Evolutionary conservation across 2,329 filamentous ascomycete species (phyloP).

Genomic region (Venturia nashicola): DNA sequence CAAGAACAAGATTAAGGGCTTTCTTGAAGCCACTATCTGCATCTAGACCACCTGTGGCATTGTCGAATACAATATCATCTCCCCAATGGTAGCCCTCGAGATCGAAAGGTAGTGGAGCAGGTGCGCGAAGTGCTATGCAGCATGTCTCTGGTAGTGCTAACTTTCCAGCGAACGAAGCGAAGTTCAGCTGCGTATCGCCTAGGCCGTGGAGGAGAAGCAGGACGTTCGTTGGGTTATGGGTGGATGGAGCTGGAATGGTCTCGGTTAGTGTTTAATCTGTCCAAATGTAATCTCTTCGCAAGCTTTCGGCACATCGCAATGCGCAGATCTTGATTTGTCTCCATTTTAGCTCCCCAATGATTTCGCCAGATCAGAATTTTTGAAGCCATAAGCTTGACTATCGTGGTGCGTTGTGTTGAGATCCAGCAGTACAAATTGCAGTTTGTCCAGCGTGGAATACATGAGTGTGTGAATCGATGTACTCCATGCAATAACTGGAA

Average conservation of each 20-base stretch:
- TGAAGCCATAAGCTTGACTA: neutral
- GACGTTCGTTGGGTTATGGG: constrained; percentile 56
- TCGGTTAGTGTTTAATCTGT: neutral
- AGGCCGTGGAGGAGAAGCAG: constrained; percentile 76
- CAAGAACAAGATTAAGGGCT: constrained; percentile 28
- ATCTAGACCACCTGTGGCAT: constrained; percentile 38
- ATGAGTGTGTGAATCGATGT: too few species aligned
- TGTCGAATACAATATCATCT: constrained; percentile 46
- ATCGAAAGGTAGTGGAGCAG: constrained; percentile 54
- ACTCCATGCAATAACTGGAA: too few species aligned
- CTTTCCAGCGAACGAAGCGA: constrained; percentile 54
- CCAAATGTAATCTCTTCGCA: neutral
- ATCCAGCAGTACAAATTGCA: neutral
- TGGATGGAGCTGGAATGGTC: constrained; percentile 24
- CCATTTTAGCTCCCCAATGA: neutral
- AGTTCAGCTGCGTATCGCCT: constrained; percentile 60
- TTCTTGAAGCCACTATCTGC: constrained; percentile 40
- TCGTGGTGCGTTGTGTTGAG: neutral
- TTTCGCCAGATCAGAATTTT: neutral
- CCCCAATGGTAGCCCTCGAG: constrained; percentile 54
- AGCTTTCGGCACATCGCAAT: neutral
- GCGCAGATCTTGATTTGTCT: neutral
- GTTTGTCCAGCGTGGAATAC: neutral
- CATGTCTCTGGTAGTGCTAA: constrained; percentile 66
- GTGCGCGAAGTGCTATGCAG: constrained; percentile 61